Evolutionary conservation across 2,329 filamentous ascomycete genomes (phyloP), one percentile per base, ranked within the genome.

Genomic region (Penicillium sp.): DNA sequence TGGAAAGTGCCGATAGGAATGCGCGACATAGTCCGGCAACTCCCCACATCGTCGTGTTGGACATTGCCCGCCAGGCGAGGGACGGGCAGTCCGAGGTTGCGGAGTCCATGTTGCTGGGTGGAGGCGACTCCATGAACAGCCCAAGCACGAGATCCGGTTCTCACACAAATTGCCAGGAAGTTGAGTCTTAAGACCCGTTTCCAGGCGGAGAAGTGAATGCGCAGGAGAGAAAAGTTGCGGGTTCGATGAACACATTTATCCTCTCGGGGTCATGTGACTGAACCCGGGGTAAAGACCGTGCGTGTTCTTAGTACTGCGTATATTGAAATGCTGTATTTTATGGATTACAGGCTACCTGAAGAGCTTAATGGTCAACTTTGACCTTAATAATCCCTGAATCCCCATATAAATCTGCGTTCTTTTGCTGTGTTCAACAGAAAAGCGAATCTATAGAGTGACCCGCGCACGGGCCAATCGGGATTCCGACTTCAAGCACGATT

Each of bases 1-100:
- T 78, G 66, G 86, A 94, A 52, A 91, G 68, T 0, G 80, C 81
- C 55, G 82, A 85, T 35, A 96, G 71, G 63, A 97, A 96, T 1
- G 74, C 76, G 50, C 87, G 81, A 46, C 82, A 88, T 6, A 94
- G 56, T 23, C 82, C 69, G 39, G 84, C 86, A 0, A 88, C 84
- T 9, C 84, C 68, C 58, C 86, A 84, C 78, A 95, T 88, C 29
- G 86, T 78, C 52, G 83, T 72, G 42, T 83, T 76, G n/a, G 89
- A 94, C 28, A 79, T 78, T 45, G 83, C 70, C 52, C 87, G 85
- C 85, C 86, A 89, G 39, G 70, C 63, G 43, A 67, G 56, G 44
- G 71, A 74, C 44, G 72, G 72, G 48, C 57, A 59, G 44, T 74
- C 71, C 26, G 64, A 61, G 44, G 72, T 74, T 59, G 64, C 65